phyloP scores from a whole-genome alignment of 2,329 filamentous ascomycete species.

The Talaromyces amestolkiae region DNA sequence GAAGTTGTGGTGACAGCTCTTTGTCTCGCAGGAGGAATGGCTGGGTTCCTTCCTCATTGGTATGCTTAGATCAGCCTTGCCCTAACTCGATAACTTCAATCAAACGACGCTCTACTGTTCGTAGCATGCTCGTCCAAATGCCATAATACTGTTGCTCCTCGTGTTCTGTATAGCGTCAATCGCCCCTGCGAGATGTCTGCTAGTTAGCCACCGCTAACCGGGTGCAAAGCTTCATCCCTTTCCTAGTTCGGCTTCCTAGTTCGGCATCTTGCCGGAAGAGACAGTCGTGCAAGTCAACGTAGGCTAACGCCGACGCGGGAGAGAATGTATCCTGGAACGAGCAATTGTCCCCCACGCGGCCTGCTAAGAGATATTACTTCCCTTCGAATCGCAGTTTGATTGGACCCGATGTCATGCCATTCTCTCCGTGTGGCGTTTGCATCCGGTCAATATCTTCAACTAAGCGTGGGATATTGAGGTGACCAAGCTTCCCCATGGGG shows the following conservation, averaged over 20 bases:
- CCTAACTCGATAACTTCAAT: not conserved
- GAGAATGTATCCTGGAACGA: not conserved
- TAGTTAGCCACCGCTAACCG: not conserved
- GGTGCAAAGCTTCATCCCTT: not conserved
- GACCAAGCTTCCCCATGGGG: too few species aligned
- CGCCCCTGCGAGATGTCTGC: not conserved
- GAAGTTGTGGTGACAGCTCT: not conserved
- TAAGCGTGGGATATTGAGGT: not conserved
- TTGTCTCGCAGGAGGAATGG: not conserved
- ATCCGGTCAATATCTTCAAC: not conserved
- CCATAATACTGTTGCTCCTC: not conserved
- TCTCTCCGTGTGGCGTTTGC: not conserved
- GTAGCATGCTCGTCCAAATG: too few species aligned
- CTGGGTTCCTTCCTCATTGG: not conserved
- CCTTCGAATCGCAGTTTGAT: not conserved
- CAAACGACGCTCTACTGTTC: not conserved
- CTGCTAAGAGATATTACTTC: not conserved
- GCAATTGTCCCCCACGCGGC: not conserved
- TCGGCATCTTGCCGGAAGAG: not conserved
- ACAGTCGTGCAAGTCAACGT: not conserved
- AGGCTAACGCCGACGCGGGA: not conserved
- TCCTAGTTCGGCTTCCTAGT: not conserved
- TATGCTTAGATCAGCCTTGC: not conserved
- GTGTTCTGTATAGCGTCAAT: not conserved
- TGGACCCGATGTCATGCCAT: not conserved